Percentiles rank a stretch among this genome's conserved stretches.
Conservation (phyloP, 2,329 filamentous ascomycete genomes). For the Lithohypha guttulata region DNA sequence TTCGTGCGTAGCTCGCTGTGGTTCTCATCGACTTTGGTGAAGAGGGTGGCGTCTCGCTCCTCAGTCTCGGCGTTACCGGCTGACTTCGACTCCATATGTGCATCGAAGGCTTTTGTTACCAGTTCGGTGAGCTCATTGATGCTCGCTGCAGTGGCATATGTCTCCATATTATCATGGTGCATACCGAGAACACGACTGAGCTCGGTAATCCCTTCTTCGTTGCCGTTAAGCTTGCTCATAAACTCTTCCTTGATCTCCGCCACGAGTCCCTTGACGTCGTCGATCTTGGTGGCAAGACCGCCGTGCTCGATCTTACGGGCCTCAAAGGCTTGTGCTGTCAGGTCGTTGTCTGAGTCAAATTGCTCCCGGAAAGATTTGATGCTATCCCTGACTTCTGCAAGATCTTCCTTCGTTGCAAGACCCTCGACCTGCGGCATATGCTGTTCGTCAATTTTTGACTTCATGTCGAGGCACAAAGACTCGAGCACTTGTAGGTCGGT, state of each 20-base stretch:
- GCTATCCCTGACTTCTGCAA: constrained; percentile 58
- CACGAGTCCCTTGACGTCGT: constrained; percentile 65
- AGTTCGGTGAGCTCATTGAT: constrained; percentile 62
- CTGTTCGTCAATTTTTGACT: constrained; percentile 63
- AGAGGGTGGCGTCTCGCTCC: constrained; percentile 43
- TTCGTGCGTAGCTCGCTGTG: constrained; percentile 46
- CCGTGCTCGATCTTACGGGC: constrained; percentile 76
- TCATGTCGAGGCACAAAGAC: constrained; percentile 73
- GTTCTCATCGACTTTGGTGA: constrained; percentile 51
- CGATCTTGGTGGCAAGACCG: constrained; percentile 64
- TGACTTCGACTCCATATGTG: constrained; percentile 67
- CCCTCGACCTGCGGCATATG: constrained; percentile 58
- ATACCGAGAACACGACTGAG: constrained; percentile 53
- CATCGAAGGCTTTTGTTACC: constrained; percentile 79
- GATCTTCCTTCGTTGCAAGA: constrained; percentile 65
- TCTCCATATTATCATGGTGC: constrained; percentile 50
- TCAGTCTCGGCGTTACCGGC: constrained; percentile 71
- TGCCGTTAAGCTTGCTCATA: constrained; percentile 65
- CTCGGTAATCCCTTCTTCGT: constrained; percentile 49
- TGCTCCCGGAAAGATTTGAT: constrained; percentile 63
- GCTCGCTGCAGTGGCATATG: constrained; percentile 43
- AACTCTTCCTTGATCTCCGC: constrained; percentile 69
- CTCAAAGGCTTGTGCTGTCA: constrained; percentile 68
- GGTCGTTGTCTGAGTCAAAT: constrained; percentile 55
- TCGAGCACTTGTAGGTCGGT: constrained; percentile 73